phyloP scores from a whole-genome alignment of 1,284 basidiomycete species.

The Apiotrichum gracile region DNA sequence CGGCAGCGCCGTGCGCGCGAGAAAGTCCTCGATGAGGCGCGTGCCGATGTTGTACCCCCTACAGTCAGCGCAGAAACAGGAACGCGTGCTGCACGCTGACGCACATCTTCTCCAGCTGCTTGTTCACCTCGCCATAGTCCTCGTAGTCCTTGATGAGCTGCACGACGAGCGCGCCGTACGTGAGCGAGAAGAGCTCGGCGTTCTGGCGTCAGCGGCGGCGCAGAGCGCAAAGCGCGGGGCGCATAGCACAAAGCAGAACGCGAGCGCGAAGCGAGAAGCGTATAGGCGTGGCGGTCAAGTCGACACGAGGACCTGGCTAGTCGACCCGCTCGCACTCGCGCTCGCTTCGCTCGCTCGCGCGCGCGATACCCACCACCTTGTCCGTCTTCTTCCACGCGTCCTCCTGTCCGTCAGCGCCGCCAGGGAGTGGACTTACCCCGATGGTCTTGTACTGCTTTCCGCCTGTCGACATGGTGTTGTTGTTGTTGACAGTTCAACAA shows the following conservation, averaged over 20 bases:
- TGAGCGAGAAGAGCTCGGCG: constrained; percentile 92
- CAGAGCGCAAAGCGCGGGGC: no score
- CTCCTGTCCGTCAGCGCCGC: constrained; percentile 50
- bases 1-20: constrained; percentile 79
- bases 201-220: constrained; percentile 49
- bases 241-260: no score
- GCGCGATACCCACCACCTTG: constrained; percentile 61
- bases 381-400: constrained; percentile 90
- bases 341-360: no score
- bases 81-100: constrained; percentile 12
- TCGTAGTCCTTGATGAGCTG: constrained; percentile 99
- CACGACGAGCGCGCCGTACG: constrained; percentile 95
- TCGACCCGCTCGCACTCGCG: no score
- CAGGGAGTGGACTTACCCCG: constrained; percentile 25
- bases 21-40: constrained; percentile 92
- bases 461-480: constrained; percentile 12
- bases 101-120: constrained; percentile 59
- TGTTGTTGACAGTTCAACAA: neutral
- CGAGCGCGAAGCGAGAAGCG: no score
- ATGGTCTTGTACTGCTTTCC: constrained; percentile 46
- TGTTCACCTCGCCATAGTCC: constrained; percentile 79
- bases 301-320: no score
- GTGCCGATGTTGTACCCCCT: constrained; percentile 99
- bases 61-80: no score
- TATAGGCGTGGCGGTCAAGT: no score